Base-by-base conservation (phyloP, 1,284 basidiomycete species). In the Microbotryum scabiosae region DNA sequence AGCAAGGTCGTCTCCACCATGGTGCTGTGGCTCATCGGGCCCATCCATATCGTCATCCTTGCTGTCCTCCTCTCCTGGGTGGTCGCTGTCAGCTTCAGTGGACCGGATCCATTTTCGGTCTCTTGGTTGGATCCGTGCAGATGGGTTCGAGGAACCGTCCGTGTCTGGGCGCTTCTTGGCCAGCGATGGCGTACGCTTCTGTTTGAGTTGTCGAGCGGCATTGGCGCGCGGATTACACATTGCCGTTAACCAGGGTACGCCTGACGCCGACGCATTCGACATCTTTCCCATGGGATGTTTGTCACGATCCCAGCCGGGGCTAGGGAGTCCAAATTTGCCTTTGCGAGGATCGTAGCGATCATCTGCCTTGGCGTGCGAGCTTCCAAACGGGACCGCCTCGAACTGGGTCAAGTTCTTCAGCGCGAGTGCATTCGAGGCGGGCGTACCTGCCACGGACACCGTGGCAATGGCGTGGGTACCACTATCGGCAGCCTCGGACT, bases 281-380 rank as follows among this genome's bases (percentile, higher is more conserved):
- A 12, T 53, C 14, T 41, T 52, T 20, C 18, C 50, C 23, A 5
- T 9, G 49, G 50, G 23, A 20, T 32, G 25, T 23, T 23, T 43
- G 12, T 60, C 59, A 30, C 9, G 14, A 23, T 64, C 66, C 25
- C 54, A 62, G n/a, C 62, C 60, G 6, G 84, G 82, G 60, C 79
- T 84, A 3, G 84, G 81, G 49, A 87, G 74, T 6, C 85, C 81
- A 71, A 88, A 89, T 73, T 88, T 88, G 25, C 86, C 87, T 10
- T 46, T 53, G 5, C 58, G 49, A 28, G 78, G 69, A 3, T 80
- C 78, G 71, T 89, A 88, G 74, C 88, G 88, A 12, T 81, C 82
- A 71, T 88, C 87, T 6, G 80, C 77, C 6, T 77, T 61, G 25
- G 78, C 76, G 69, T 88, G 84, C 43, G 79, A 81, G 2, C 76